Conservation (phyloP, 768 basidiomycete species). For the Agaricus subrufescens region DNA sequence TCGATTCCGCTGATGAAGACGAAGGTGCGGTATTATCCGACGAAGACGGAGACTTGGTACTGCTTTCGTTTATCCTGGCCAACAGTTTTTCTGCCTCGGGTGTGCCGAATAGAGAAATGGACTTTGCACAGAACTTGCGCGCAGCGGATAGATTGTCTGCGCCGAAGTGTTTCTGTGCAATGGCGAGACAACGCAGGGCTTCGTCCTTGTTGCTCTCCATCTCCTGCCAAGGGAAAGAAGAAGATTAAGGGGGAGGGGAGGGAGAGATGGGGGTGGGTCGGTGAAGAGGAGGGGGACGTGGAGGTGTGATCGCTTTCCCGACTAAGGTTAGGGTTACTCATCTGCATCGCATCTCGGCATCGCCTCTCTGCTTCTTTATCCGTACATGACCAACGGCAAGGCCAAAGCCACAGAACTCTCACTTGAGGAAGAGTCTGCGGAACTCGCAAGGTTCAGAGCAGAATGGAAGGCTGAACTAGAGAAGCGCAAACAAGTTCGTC, state of each 20-base stretch:
- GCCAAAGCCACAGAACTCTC: background rate
- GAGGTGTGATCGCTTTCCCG: slow-evolving; percentile 4
- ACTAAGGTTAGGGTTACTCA: slow-evolving; percentile 14
- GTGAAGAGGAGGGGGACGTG: slow-evolving; percentile 4
- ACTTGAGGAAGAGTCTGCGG: slow-evolving; percentile 43
- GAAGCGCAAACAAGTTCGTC: slow-evolving; percentile 24
- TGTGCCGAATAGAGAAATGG: slow-evolving; percentile 75
- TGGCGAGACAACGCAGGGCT: slow-evolving; percentile 73
- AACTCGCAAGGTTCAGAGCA: slow-evolving; percentile 66
- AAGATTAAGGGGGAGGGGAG: background rate
- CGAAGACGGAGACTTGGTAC: slow-evolving; percentile 31
- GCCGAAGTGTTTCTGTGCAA: slow-evolving; percentile 73
- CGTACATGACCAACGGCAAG: background rate
- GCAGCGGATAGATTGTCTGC: slow-evolving; percentile 72
- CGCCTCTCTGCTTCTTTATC: background rate
- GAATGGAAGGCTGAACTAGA: slow-evolving; percentile 69
- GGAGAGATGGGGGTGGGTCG: background rate
- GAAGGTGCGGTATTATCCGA: slow-evolving; percentile 23
- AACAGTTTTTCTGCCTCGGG: slow-evolving; percentile 69
- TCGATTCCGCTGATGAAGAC: slow-evolving; percentile 26
- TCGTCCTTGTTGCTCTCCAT: slow-evolving; percentile 94
- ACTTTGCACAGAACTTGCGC: slow-evolving; percentile 87
- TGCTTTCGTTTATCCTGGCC: slow-evolving; percentile 56
- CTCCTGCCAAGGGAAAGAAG: background rate
- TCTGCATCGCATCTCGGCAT: background rate